A percentile compares a stretch with the other conserved stretches of the same genome.
Evolutionary conservation across 2,329 filamentous ascomycete genomes (phyloP).

Genomic region (Pseudocercospora eumusae): DNA sequence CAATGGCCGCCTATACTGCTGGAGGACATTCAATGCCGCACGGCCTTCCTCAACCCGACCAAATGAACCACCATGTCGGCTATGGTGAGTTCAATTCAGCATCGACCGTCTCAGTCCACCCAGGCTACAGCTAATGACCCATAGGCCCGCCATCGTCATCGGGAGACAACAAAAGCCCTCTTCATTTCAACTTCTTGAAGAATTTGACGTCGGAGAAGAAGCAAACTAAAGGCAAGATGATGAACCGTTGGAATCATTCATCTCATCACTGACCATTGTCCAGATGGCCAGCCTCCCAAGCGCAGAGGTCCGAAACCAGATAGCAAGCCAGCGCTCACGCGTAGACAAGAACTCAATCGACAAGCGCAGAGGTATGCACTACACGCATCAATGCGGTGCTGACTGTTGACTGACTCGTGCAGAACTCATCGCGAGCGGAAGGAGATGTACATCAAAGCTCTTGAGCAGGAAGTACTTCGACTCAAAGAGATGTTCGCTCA

Average conservation of each 20-base stretch:
- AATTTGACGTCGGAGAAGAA: constrained; percentile 68
- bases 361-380: constrained; percentile 79
- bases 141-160: constrained; percentile 20
- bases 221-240: constrained; percentile 67
- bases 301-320: constrained; percentile 93
- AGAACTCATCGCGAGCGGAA: constrained; percentile 97
- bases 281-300: constrained; percentile 84
- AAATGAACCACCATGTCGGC: constrained; percentile 17
- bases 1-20: constrained; percentile 25
- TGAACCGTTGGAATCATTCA: not conserved
- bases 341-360: constrained; percentile 89
- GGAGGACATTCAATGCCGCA: constrained; percentile 21
- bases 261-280: constrained; percentile 12
- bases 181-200: constrained; percentile 57
- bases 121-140: not conserved
- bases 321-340: constrained; percentile 88
- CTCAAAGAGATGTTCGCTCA: constrained; percentile 82
- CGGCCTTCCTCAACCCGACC: constrained; percentile 19
- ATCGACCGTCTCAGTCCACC: no score
- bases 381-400: not conserved
- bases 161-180: constrained; percentile 31
- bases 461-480: constrained; percentile 87
- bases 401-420: constrained; percentile 13
- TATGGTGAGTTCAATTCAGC: constrained; percentile 21
- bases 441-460: constrained; percentile 89